phyloP scores from a whole-genome alignment of 441 rosid species.

The Pelargonium australe region DNA sequence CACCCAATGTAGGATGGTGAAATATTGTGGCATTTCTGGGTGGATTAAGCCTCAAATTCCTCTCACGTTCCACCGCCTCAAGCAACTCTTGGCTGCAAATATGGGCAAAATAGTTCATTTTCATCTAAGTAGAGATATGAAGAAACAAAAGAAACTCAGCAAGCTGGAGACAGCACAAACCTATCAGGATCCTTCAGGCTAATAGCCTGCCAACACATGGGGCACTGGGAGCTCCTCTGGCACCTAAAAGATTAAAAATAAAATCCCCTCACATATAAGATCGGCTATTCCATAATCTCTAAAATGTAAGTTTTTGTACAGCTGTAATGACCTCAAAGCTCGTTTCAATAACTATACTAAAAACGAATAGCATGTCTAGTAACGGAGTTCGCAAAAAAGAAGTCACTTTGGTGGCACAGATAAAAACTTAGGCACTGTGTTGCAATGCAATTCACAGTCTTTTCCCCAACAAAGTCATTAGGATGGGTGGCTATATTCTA shows the following conservation, averaged over 20 bases:
- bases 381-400: too few relatives aligned
- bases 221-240: constrained; percentile 97
- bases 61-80: constrained; percentile 77
- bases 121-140: not conserved
- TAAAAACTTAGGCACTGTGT: too few relatives aligned
- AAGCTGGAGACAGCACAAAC: constrained; percentile 26
- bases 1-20: constrained; percentile 89
- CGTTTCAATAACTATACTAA: not conserved
- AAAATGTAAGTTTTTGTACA: not conserved
- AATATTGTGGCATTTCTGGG: constrained; percentile 78
- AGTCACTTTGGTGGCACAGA: too few relatives aligned
- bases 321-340: not conserved
- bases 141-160: not conserved
- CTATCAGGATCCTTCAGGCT: constrained; percentile 82
- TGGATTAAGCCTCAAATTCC: constrained; percentile 60
- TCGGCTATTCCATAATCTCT: too few relatives aligned
- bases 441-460: too few relatives aligned
- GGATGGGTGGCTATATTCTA: not conserved
- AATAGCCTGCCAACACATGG: constrained; percentile 93
- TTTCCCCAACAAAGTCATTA: not conserved
- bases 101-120: constrained; percentile 14
- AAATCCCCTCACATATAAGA: too few relatives aligned
- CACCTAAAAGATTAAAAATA: constrained; percentile 52
- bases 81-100: constrained; percentile 77
- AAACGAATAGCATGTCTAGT: not conserved